phyloP scores from a whole-genome alignment of 1,284 basidiomycete genomes.

The Cutaneotrichosporon sp. region DNA sequence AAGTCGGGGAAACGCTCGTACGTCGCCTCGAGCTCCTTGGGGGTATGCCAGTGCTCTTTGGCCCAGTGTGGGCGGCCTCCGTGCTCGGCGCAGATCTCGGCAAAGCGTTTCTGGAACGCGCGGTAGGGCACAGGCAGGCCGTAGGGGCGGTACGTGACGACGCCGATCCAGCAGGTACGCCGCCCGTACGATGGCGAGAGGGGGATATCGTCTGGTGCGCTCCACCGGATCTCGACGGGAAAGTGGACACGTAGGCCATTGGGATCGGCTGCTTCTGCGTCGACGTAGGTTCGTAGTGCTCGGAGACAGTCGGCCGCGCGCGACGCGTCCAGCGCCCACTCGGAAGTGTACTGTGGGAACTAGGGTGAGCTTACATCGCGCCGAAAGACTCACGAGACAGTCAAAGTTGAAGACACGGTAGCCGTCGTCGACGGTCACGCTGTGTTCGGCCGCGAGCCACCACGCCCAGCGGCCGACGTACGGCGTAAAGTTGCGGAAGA shows the following conservation, averaged over 20 bases:
- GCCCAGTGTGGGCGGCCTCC: constrained; percentile 94
- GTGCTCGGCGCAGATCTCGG: constrained; percentile 65
- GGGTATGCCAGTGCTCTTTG: constrained; percentile 76
- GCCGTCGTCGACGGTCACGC: constrained; percentile 60
- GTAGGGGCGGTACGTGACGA: constrained; percentile 92
- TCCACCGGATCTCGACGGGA: constrained; percentile 88
- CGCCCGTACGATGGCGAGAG: constrained; percentile 78
- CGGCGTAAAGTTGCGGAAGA: constrained; percentile 41
- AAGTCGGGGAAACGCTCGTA: constrained; percentile 87
- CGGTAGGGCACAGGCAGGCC: constrained; percentile 82
- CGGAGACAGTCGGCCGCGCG: constrained; percentile 60
- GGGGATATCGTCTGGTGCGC: constrained; percentile 85
- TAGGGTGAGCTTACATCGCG: constrained; percentile 36
- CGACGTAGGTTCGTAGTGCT: constrained; percentile 71
- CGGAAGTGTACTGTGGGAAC: constrained; percentile 84
- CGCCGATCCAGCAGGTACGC: constrained; percentile 87
- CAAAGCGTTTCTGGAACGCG: constrained; percentile 72
- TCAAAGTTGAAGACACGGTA: constrained; percentile 78
- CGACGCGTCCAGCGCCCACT: constrained; percentile 70
- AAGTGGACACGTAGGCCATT: constrained; percentile 81
- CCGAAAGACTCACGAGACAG: constrained; percentile 34
- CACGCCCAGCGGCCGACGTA: constrained; percentile 46
- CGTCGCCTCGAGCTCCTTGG: constrained; percentile 59
- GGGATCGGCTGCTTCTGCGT: constrained; percentile 61
- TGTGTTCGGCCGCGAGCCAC: constrained; percentile 37